phyloP scores from a whole-genome alignment of 257 asterid genomes.

The Penstemon davidsonii region DNA sequence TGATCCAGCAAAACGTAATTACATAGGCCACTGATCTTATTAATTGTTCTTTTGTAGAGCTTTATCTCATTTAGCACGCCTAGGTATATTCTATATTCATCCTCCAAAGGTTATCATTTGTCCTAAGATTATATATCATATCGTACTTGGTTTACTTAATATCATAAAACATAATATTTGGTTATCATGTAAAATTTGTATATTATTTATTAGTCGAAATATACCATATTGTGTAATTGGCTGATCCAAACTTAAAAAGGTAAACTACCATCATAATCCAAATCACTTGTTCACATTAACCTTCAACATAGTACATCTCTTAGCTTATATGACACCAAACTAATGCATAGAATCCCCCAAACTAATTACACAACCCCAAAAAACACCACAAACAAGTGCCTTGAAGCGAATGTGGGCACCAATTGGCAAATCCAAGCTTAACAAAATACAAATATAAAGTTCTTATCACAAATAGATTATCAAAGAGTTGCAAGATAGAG shows the following conservation, averaged over 20 bases:
- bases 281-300: not conserved
- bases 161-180: conserved; percentile 5
- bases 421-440: conserved; percentile 16
- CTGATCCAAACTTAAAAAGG: conserved; percentile 12
- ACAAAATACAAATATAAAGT: conserved; percentile 9
- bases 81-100: not conserved
- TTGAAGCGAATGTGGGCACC: conserved; percentile 7
- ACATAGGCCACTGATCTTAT: conserved; percentile 6
- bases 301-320: conserved; percentile 12
- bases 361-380: conserved; percentile 5
- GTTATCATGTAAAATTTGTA: not conserved
- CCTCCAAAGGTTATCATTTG: conserved; percentile 8
- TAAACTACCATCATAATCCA: conserved; percentile 5
- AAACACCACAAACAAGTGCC: conserved; percentile 16
- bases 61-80: conserved; percentile 9
- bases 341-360: not conserved
- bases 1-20: conserved; percentile 16
- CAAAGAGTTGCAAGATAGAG: conserved; percentile 12
- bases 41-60: not conserved
- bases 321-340: conserved; percentile 16
- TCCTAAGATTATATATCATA: not conserved
- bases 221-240: conserved; percentile 5
- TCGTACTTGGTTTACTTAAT: not conserved
- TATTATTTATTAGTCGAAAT: not conserved
- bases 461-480: conserved; percentile 5